phyloP scores from a whole-genome alignment of 306 rosid genomes.

The Cucurbita pepo region DNA sequence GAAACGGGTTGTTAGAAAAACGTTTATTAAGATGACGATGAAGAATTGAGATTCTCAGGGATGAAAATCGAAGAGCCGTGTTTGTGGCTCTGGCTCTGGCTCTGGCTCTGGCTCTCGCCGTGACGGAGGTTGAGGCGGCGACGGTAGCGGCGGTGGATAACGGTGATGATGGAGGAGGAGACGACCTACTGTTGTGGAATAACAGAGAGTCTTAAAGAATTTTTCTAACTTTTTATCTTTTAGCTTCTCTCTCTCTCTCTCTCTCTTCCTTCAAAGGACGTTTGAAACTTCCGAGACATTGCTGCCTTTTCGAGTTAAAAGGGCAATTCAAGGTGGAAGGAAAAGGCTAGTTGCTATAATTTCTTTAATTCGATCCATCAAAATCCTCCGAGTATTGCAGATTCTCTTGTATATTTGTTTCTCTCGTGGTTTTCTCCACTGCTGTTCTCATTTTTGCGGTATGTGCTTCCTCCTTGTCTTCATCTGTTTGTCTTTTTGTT shows the following conservation, averaged over 20 bases:
- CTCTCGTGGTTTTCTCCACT: not conserved
- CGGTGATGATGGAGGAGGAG: not conserved
- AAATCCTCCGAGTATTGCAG: not conserved
- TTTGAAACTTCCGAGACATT: conserved; percentile 1
- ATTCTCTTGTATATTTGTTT: not conserved
- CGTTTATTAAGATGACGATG: not conserved
- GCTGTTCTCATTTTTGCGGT: not conserved
- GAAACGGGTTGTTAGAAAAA: not conserved
- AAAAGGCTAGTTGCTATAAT: not conserved
- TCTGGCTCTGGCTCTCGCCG: not conserved
- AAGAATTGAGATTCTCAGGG: conserved; percentile 6
- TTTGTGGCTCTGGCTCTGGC: not conserved
- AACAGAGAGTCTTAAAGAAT: not conserved
- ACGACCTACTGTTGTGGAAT: not conserved
- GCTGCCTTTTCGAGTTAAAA: not conserved
- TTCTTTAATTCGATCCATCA: conserved; percentile 2
- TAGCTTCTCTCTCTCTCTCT: not conserved
- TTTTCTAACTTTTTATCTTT: not conserved
- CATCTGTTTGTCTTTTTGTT: not conserved
- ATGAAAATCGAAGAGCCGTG: not conserved
- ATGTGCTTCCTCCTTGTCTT: not conserved
- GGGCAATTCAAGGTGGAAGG: not conserved
- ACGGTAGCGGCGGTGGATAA: not conserved
- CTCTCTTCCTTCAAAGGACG: not conserved
- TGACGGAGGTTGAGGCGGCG: not conserved